phyloP scores from a whole-genome alignment of 225 moss, liverwort and hornwort species.

The Sphagnum contortum region DNA sequence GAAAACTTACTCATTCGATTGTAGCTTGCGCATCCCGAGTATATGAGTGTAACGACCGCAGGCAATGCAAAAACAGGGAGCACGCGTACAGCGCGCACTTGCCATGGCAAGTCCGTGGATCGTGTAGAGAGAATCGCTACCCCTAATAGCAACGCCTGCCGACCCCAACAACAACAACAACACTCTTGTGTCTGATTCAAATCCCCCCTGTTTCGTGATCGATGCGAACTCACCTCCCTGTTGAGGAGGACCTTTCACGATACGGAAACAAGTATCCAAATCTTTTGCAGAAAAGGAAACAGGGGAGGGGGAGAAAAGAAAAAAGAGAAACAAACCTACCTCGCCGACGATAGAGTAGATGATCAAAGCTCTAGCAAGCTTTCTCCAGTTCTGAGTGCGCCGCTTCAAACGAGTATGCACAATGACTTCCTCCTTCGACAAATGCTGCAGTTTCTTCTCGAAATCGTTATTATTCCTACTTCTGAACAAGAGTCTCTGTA shows the following conservation, averaged over 20 bases:
- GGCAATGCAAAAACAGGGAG: conserved; percentile 87
- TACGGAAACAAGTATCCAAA: neutral
- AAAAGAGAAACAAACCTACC: conserved; percentile 27
- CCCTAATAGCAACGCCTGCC: conserved; percentile 61
- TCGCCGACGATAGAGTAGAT: conserved; percentile 82
- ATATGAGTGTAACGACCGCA: conserved; percentile 62
- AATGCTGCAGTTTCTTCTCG: conserved; percentile 80
- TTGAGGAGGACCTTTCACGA: neutral
- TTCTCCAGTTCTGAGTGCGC: conserved; percentile 83
- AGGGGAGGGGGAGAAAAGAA: neutral
- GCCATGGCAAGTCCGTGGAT: conserved; percentile 66
- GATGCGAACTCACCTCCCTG: no score
- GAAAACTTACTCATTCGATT: conserved; percentile 74
- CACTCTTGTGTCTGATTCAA: no score
- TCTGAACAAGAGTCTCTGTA: conserved; percentile 51
- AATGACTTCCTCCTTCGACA: conserved; percentile 86
- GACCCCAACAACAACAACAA: conserved; percentile 1
- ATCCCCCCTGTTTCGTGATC: no score
- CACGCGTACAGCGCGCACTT: conserved; percentile 66
- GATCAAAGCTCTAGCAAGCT: conserved; percentile 73
- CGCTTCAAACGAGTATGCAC: conserved; percentile 76
- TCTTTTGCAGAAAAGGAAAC: no score
- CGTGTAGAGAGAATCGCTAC: conserved; percentile 77
- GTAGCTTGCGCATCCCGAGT: conserved; percentile 78
- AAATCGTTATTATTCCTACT: conserved; percentile 73